Conservation (phyloP, 164 flowering plant species). For the Macadamia integrifolia region DNA sequence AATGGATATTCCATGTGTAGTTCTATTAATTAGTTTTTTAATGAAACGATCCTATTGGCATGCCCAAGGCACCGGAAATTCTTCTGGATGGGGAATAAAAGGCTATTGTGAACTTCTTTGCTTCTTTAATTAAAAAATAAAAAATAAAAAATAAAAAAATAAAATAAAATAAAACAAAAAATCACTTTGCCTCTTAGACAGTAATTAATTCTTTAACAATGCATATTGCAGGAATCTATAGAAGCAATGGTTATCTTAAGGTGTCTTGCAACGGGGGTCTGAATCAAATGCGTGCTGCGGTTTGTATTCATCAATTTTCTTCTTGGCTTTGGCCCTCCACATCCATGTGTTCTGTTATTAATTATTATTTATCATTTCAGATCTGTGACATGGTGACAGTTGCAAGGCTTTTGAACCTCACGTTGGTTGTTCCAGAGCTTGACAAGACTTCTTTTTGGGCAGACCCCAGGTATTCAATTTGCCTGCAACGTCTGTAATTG, state of each 20-base stretch:
- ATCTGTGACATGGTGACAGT: constrained; percentile 98
- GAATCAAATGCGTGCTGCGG: constrained; percentile 99
- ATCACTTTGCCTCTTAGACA: background rate
- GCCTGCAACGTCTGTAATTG: background rate
- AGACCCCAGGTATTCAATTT: constrained; percentile 69
- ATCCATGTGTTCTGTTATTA: background rate
- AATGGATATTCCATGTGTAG: background rate
- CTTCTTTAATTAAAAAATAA: no score
- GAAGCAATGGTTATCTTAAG: constrained; percentile 84
- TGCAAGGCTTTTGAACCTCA: constrained; percentile 83
- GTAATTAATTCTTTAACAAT: background rate
- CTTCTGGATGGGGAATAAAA: no score
- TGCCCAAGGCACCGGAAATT: no score
- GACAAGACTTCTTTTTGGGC: constrained; percentile 98
- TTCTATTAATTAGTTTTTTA: background rate
- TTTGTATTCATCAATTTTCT: constrained; percentile 22
- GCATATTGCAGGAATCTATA: constrained; percentile 66
- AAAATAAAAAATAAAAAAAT: no score
- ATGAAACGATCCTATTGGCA: background rate
- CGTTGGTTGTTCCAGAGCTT: constrained; percentile 92
- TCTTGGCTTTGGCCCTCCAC: background rate
- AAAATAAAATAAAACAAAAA: no score
- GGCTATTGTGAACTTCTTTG: no score
- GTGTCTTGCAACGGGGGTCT: constrained; percentile 98
- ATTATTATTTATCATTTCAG: constrained; percentile 31